A percentile compares a stretch with the other conserved stretches of the same genome.
These are phyloP conservation scores for Aureobasidium lini DNA, from an alignment of 2,329 filamentous ascomycete genomes.

Conservation along the genomic window DNA sequence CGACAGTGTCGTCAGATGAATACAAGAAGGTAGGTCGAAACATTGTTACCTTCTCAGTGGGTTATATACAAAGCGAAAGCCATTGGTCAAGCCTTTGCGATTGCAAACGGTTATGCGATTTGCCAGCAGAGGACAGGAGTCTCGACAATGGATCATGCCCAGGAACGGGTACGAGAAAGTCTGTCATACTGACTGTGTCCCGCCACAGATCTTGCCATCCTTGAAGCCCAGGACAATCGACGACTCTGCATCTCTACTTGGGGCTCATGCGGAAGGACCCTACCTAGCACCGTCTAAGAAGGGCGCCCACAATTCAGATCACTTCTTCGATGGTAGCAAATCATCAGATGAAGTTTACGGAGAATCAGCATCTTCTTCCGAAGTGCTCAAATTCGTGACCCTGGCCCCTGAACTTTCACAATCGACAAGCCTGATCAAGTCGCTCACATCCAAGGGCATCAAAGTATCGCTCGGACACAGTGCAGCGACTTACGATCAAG, in stretches of 20 bases:
- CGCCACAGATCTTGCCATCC: constrained; percentile 37
- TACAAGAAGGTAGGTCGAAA: constrained; percentile 35
- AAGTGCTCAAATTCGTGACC: constrained; percentile 43
- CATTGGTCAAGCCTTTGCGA: no score
- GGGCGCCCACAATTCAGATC: constrained; percentile 44
- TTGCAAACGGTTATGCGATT: no score
- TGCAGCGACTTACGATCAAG: constrained; percentile 41
- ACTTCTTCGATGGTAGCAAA: constrained; percentile 33
- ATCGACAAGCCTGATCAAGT: constrained; percentile 34
- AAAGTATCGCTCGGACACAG: constrained; percentile 45
- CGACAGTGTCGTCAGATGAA: constrained; percentile 40
- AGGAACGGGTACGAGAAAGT: no score
- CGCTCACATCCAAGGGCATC: constrained; percentile 35
- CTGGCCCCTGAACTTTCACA: constrained; percentile 45
- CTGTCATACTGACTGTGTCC: neutral
- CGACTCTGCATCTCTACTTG: constrained; percentile 43
- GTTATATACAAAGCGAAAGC: no score
- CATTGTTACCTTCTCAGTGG: neutral
- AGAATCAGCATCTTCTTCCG: constrained; percentile 28
- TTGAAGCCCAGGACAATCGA: constrained; percentile 37
- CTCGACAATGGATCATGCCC: neutral
- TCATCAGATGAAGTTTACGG: constrained; percentile 39
- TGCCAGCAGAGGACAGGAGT: no score
- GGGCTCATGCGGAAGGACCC: constrained; percentile 51
- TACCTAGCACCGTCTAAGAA: constrained; percentile 47